A percentile compares a stretch with the other conserved stretches of the same genome.
phyloP scores from a whole-genome alignment of 2,329 filamentous ascomycete genomes.

The Hirsutella rhossiliensis region DNA sequence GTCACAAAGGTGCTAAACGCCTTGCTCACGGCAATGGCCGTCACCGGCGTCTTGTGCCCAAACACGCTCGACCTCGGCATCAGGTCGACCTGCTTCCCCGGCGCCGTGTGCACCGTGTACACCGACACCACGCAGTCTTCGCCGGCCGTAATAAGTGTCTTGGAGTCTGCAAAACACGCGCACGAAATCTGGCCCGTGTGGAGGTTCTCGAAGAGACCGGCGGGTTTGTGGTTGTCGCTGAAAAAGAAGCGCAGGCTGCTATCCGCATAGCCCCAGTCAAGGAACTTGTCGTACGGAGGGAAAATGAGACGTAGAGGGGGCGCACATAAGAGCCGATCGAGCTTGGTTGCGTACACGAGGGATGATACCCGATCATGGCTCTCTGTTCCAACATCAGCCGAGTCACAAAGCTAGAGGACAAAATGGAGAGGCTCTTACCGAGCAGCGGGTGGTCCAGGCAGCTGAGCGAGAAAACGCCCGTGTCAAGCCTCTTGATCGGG shows the following conservation, averaged over 20 bases:
- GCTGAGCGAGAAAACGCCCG: slow-evolving; percentile 61
- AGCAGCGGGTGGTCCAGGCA: slow-evolving; percentile 70
- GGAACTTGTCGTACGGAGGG: slow-evolving; percentile 81
- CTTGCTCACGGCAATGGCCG: slow-evolving; percentile 70
- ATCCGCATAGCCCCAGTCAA: slow-evolving; percentile 95
- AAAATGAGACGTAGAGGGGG: slow-evolving; percentile 79
- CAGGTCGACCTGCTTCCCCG: slow-evolving; percentile 63
- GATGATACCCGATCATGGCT: slow-evolving; percentile 71
- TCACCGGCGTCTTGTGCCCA: slow-evolving; percentile 78
- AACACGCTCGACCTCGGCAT: slow-evolving; percentile 71
- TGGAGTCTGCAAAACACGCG: slow-evolving; percentile 76
- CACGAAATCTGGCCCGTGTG: slow-evolving; percentile 84
- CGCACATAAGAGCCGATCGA: slow-evolving; percentile 73
- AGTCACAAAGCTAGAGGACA: not conserved
- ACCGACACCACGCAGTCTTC: slow-evolving; percentile 86
- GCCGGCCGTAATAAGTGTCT: slow-evolving; percentile 82
- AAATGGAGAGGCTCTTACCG: slow-evolving; percentile 26
- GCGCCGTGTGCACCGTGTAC: slow-evolving; percentile 56
- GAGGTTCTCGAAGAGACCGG: slow-evolving; percentile 86
- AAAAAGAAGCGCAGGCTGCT: slow-evolving; percentile 86
- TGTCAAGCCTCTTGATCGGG: slow-evolving; percentile 62
- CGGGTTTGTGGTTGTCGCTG: slow-evolving; percentile 67
- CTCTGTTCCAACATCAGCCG: slow-evolving; percentile 20
- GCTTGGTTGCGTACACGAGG: slow-evolving; percentile 64
- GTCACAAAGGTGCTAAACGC: slow-evolving; percentile 83